These are phyloP conservation scores for Agrocybe praecox DNA, from an alignment of 768 basidiomycete genomes.

Conservation along the genomic window DNA sequence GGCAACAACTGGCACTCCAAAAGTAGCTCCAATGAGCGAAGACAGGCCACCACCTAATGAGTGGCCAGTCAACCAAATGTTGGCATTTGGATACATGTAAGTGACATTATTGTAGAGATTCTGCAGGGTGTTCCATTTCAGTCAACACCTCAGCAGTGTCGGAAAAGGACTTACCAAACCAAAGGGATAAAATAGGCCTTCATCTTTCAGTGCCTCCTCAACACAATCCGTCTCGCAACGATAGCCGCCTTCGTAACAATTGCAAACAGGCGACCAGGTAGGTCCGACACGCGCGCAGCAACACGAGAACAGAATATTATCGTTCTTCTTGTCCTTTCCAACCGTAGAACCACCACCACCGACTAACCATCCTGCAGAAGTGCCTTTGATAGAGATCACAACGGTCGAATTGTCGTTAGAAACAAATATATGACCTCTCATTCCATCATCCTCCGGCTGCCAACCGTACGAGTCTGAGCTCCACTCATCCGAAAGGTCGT, in stretches of 20 bases:
- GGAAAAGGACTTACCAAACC: conserved; percentile 65
- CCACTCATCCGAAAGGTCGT: conserved; percentile 64
- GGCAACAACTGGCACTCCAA: conserved; percentile 89
- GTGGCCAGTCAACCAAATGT: conserved; percentile 86
- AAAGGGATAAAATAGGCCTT: conserved; percentile 86
- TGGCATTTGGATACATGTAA: conserved; percentile 85
- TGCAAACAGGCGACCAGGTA: conserved; percentile 92
- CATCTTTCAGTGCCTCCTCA: conserved; percentile 77
- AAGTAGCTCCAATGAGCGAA: conserved; percentile 83
- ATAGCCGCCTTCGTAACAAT: conserved; percentile 74
- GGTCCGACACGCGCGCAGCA: conserved; percentile 96
- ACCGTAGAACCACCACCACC: conserved; percentile 80
- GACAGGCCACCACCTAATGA: conserved; percentile 88
- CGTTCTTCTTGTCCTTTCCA: conserved; percentile 90
- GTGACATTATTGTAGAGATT: conserved; percentile 92
- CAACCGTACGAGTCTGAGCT: conserved; percentile 77
- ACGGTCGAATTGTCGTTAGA: conserved; percentile 83
- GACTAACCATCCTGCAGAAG: conserved; percentile 71
- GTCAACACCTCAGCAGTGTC: not conserved
- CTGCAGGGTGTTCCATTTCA: conserved; percentile 35
- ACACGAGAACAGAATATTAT: conserved; percentile 94
- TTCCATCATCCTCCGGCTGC: conserved; percentile 86
- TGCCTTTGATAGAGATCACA: conserved; percentile 91
- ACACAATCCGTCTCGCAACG: conserved; percentile 84
- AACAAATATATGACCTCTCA: conserved; percentile 93